Evolutionary conservation across 805 yeast genomes (phyloP).

Genomic region (Starmera pachycereana): DNA sequence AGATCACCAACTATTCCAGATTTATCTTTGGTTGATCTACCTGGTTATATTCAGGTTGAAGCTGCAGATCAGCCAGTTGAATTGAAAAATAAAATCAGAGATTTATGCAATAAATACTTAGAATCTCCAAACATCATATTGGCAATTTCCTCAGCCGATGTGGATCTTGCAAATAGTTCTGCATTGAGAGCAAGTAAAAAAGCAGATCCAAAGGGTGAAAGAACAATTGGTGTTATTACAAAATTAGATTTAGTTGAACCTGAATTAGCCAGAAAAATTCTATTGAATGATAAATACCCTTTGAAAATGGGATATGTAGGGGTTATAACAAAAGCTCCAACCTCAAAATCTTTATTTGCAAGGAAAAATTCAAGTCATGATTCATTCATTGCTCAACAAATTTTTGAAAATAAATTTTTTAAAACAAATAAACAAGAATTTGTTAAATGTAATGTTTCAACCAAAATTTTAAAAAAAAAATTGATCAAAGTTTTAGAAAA

Average conservation of each 20-base stretch:
- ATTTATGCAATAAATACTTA: constrained; percentile 74
- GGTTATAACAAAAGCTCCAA: constrained; percentile 79
- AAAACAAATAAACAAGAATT: constrained; percentile 51
- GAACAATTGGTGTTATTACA: constrained; percentile 95
- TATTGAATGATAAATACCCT: constrained; percentile 79
- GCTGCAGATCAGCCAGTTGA: constrained; percentile 92
- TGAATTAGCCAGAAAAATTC: constrained; percentile 51
- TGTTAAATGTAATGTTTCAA: constrained; percentile 61
- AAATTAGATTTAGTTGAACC: constrained; percentile 87
- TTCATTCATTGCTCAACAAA: constrained; percentile 58
- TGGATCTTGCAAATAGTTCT: constrained; percentile 91
- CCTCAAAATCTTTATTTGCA: constrained; percentile 33
- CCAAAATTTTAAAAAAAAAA: constrained; percentile 63
- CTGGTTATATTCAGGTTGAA: constrained; percentile 95
- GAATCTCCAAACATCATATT: constrained; percentile 88
- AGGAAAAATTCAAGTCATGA: constrained; percentile 42
- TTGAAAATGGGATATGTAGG: constrained; percentile 96
- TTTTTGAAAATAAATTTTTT: constrained; percentile 55
- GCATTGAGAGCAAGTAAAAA: constrained; percentile 83
- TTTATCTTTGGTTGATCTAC: constrained; percentile 86
- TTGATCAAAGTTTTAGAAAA: constrained; percentile 80
- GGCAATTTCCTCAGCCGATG: constrained; percentile 97
- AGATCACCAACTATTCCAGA: constrained; percentile 90
- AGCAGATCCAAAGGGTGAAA: constrained; percentile 89
- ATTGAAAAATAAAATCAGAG: constrained; percentile 68